Base-by-base conservation (phyloP, 2,329 filamentous ascomycete species). In the Neofusicoccum sp. region DNA sequence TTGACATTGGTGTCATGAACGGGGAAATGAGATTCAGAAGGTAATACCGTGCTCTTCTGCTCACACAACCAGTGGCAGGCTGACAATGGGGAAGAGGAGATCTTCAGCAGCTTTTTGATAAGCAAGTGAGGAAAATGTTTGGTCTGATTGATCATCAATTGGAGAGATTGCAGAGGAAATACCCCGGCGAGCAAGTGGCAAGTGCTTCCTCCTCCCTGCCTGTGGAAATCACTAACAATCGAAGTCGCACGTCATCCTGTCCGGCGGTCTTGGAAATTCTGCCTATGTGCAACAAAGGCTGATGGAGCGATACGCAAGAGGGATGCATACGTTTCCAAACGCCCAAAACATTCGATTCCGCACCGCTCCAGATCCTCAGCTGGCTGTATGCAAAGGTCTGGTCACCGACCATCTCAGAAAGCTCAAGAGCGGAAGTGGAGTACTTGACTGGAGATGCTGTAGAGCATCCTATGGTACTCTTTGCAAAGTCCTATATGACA, bases 331-430 rank as follows among this genome's bases (percentile, higher is more conserved):
- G 11, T 64, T 67, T 14, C 66, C 68, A 1, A 70, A 72, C 16
- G 67, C 68, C 5, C 62, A 58, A 6, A 65, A 61, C 1, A 67
- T 74, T 20, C 64, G 59, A 24, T 68, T 76, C 1, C 67, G 73
- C 3, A 69, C 76, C 14, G 70, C 73, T 1, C 77, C 79, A 7
- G 82, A 84, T 47, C 82, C 82, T 0, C 81, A 84, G 59, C 78
- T 85, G 0, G 81, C 82, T 4, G 82, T 84, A 1, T 81, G 82
- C 43, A 81, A 82, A 62, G 82, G 82, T 0, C 69, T 84, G 2
- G 77, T 84, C 1, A 71, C 78, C 2, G 81, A 85, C 51, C 75
- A 81, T 9, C 71, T 83, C n/a, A 78, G 82, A 43, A 80, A 76
- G 49, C 71, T 81, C 4, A 73, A 76, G 1, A 75, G 74, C 12